Evolutionary conservation across 2,329 filamentous ascomycete genomes (phyloP).

Genomic region (Sarocladiaceae sp.): DNA sequence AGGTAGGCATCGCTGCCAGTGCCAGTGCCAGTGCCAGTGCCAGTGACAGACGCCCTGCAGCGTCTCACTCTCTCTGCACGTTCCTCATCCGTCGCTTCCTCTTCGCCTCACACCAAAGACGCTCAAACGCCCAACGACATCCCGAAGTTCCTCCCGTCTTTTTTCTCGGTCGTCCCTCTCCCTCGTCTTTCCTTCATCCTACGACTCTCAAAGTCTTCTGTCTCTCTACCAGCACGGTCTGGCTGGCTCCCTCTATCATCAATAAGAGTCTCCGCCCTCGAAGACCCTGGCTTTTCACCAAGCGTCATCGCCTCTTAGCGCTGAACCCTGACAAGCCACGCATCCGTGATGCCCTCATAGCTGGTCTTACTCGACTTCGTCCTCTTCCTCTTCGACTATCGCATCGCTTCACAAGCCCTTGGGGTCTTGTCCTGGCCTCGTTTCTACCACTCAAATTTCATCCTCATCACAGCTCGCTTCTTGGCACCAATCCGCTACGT

Average conservation of each 20-base stretch:
- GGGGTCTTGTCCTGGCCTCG: no score
- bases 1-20: no score
- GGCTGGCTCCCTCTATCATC: constrained; percentile 15
- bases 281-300: no score
- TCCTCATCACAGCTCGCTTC: neutral
- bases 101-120: constrained; percentile 4
- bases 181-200: constrained; percentile 9
- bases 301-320: constrained; percentile 17
- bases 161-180: constrained; percentile 9
- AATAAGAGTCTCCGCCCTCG: no score
- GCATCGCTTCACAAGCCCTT: no score
- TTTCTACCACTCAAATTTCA: no score
- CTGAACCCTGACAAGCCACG: constrained; percentile 10
- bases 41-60: no score
- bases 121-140: constrained; percentile 1
- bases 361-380: constrained; percentile 12
- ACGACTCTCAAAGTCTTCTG: constrained; percentile 15
- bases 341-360: constrained; percentile 23
- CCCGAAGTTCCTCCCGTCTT: neutral
- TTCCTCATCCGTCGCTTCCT: neutral
- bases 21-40: no score
- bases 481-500: neutral
- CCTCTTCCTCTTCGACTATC: neutral
- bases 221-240: neutral
- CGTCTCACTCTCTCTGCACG: no score